Conservation (phyloP, 257 asterid genomes). For the Solanum tacnaense region DNA sequence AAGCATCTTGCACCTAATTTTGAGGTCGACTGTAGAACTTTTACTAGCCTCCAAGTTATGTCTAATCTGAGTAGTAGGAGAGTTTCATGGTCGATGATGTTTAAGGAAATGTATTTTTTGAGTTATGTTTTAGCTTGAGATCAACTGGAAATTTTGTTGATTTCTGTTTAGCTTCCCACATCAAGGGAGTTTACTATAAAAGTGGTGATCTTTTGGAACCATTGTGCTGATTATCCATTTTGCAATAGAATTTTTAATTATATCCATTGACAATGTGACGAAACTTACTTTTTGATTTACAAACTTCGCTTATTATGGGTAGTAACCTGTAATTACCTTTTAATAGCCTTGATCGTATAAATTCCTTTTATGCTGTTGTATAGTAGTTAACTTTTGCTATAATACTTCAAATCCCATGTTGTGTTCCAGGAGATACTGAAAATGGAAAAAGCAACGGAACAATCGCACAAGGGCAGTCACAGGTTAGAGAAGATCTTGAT, state of each 20-base stretch:
- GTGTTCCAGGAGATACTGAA: conserved; percentile 18
- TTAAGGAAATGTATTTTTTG: background rate
- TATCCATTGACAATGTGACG: background rate
- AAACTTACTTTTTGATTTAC: background rate
- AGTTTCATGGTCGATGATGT: background rate
- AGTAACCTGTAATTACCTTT: background rate
- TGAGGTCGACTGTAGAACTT: background rate
- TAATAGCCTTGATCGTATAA: background rate
- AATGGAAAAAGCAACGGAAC: conserved; percentile 15
- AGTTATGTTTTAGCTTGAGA: background rate
- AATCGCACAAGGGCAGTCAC: conserved; percentile 21
- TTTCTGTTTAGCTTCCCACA: background rate
- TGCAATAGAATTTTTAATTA: background rate
- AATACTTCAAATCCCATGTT: background rate
- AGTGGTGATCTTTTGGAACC: background rate
- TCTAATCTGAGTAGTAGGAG: background rate
- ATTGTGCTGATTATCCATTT: background rate
- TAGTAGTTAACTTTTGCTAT: background rate
- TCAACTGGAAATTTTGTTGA: background rate
- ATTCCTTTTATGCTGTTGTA: background rate
- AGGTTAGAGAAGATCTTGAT: conserved; percentile 15
- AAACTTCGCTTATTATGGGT: background rate
- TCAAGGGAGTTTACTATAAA: background rate
- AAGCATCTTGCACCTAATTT: background rate
- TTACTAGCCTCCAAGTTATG: background rate